Evolutionary conservation across 495 filamentous ascomycete genomes (phyloP).

Genomic region (Saxophila tyrrhenica): DNA sequence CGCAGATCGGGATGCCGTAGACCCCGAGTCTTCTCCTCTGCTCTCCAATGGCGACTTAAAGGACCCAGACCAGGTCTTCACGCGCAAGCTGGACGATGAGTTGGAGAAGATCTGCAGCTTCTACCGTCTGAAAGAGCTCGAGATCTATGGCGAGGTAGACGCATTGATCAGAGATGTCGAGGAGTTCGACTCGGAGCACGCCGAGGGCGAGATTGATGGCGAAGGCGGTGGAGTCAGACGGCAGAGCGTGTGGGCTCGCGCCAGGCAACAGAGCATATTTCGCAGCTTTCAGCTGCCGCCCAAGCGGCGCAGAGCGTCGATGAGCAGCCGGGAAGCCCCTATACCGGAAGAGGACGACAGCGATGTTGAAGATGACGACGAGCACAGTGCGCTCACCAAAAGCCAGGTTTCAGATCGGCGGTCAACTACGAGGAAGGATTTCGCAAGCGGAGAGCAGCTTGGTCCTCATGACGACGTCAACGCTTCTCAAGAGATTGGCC

Average conservation of each 20-base stretch:
- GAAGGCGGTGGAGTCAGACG: slow-evolving; percentile 38
- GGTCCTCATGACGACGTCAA: slow-evolving; percentile 19
- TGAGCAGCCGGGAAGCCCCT: slow-evolving; percentile 35
- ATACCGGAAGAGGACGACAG: slow-evolving; percentile 35
- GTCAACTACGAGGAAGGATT: neutral
- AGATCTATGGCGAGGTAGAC: slow-evolving; percentile 73
- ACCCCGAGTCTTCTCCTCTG: slow-evolving; percentile 76
- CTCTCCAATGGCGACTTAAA: slow-evolving; percentile 43
- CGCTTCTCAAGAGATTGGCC: slow-evolving; percentile 17
- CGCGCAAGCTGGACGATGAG: slow-evolving; percentile 71
- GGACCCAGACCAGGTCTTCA: slow-evolving; percentile 70
- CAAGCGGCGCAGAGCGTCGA: slow-evolving; percentile 38
- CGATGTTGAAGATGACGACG: slow-evolving; percentile 64
- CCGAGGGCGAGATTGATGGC: slow-evolving; percentile 44
- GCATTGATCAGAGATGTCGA: slow-evolving; percentile 64
- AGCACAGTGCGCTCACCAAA: slow-evolving; percentile 44
- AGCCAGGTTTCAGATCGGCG: slow-evolving; percentile 25
- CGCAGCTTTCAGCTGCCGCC: slow-evolving; percentile 30
- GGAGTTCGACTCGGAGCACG: slow-evolving; percentile 53
- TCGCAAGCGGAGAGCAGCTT: slow-evolving; percentile 21
- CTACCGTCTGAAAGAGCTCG: slow-evolving; percentile 73
- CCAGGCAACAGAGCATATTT: slow-evolving; percentile 38
- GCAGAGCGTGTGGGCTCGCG: slow-evolving; percentile 33
- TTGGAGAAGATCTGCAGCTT: slow-evolving; percentile 89
- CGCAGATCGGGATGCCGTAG: slow-evolving; percentile 35